Conservation (phyloP, 2,329 filamentous ascomycete genomes). For the Alternaria gansuensis region DNA sequence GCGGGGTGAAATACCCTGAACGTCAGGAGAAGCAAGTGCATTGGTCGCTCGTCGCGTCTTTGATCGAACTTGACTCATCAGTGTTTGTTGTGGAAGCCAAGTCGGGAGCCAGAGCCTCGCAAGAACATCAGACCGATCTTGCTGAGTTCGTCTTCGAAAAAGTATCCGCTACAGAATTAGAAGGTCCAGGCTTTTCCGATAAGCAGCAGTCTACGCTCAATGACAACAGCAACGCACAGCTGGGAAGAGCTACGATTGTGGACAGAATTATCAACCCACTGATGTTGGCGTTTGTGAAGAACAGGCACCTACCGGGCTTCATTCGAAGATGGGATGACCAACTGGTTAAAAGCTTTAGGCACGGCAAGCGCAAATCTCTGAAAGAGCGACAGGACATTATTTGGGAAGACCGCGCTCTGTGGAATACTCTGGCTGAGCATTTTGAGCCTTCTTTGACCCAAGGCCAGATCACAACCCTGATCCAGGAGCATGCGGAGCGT, state of each 20-base stretch:
- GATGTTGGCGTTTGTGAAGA: conserved; percentile 47
- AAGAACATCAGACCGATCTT: conserved; percentile 37
- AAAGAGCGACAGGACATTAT: conserved; percentile 32
- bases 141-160: conserved; percentile 41
- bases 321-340: conserved; percentile 49
- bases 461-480: conserved; percentile 42
- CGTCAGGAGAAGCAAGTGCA: conserved; percentile 31
- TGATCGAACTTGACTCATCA: conserved; percentile 46
- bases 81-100: conserved; percentile 44
- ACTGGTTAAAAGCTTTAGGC: conserved; percentile 32
- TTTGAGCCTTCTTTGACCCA: conserved; percentile 48
- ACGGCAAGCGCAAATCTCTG: conserved; percentile 30
- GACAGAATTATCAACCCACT: conserved; percentile 43
- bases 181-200: conserved; percentile 22
- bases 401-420: conserved; percentile 44
- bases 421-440: conserved; percentile 31
- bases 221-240: not conserved
- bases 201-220: not conserved
- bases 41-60: conserved; percentile 46
- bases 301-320: conserved; percentile 48
- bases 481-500: conserved; percentile 41
- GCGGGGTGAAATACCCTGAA: conserved; percentile 42
- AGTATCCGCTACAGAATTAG: conserved; percentile 35
- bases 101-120: conserved; percentile 16
- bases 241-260: conserved; percentile 17